Evolutionary conservation across 148 eudicot genomes (phyloP).

Genomic region (Rhododendron griersonianum): DNA sequence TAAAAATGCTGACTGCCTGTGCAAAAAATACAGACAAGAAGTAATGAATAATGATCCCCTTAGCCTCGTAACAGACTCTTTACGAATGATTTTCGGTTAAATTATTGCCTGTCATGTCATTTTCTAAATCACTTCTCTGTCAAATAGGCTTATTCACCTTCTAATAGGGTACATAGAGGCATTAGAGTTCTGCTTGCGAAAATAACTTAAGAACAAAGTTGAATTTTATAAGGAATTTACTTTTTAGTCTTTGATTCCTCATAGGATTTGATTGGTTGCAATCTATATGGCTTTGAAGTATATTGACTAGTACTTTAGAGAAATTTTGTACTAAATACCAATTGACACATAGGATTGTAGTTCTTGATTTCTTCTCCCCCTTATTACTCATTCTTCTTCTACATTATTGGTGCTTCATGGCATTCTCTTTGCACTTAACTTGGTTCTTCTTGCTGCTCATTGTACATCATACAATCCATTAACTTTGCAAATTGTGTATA

Average conservation of each 20-base stretch:
- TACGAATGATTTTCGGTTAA: background rate
- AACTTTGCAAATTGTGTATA: background rate
- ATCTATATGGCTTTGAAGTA: too few relatives aligned
- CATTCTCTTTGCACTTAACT: background rate
- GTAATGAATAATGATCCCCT: background rate
- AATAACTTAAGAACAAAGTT: background rate
- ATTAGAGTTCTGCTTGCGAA: background rate
- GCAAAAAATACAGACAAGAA: background rate
- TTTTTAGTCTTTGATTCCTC: background rate
- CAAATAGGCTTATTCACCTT: background rate
- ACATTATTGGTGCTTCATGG: background rate
- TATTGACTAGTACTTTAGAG: background rate
- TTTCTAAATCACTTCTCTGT: background rate
- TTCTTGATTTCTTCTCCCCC: background rate
- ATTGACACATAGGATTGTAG: background rate
- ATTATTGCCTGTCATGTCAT: background rate
- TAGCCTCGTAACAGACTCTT: background rate
- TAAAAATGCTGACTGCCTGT: slow-evolving; percentile 95
- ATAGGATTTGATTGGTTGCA: background rate
- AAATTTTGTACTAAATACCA: background rate
- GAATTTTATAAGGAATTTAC: background rate
- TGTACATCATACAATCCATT: background rate
- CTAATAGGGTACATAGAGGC: too few relatives aligned
- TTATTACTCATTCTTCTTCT: background rate
- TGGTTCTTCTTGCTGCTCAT: background rate